These are phyloP conservation scores for Fusarium sp. DNA, from an alignment of 2,329 filamentous ascomycete species.

Conservation along the genomic window DNA sequence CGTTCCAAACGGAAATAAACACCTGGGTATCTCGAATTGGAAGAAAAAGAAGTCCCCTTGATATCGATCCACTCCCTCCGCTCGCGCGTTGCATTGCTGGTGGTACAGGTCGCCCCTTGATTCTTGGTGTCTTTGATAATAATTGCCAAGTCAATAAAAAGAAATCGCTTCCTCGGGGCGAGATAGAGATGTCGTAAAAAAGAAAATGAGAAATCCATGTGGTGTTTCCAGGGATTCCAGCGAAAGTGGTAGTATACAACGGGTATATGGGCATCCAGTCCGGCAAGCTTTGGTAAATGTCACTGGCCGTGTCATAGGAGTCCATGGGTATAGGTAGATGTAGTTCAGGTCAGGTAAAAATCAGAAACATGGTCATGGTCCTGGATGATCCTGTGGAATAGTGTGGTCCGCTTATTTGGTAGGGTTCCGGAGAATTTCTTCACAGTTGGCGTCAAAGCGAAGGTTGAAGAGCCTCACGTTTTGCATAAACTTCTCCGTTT, in stretches of 20 bases:
- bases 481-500: conserved; percentile 93
- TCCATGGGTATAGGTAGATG: conserved; percentile 40
- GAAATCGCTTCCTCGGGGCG: conserved; percentile 42
- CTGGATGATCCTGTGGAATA: conserved; percentile 39
- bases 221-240: conserved; percentile 42
- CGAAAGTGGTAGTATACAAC: conserved; percentile 48
- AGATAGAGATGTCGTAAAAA: conserved; percentile 41
- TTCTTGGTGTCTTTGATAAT: conserved; percentile 41
- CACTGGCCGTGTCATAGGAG: conserved; percentile 35
- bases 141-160: conserved; percentile 42
- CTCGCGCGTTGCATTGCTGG: conserved; percentile 46
- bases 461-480: conserved; percentile 89
- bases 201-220: conserved; percentile 40
- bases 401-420: conserved; percentile 57
- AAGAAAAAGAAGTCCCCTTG: conserved; percentile 47
- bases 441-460: conserved; percentile 95
- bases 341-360: conserved; percentile 30
- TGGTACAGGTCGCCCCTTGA: conserved; percentile 50
- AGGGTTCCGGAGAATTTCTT: conserved; percentile 79
- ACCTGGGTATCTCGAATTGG: conserved; percentile 53
- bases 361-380: conserved; percentile 42
- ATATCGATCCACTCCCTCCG: conserved; percentile 45
- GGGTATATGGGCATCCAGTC: conserved; percentile 41
- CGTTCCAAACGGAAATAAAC: conserved; percentile 46
- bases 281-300: conserved; percentile 36